phyloP scores from a whole-genome alignment of 75 land plant species.

The Selaginella tamariscina region DNA sequence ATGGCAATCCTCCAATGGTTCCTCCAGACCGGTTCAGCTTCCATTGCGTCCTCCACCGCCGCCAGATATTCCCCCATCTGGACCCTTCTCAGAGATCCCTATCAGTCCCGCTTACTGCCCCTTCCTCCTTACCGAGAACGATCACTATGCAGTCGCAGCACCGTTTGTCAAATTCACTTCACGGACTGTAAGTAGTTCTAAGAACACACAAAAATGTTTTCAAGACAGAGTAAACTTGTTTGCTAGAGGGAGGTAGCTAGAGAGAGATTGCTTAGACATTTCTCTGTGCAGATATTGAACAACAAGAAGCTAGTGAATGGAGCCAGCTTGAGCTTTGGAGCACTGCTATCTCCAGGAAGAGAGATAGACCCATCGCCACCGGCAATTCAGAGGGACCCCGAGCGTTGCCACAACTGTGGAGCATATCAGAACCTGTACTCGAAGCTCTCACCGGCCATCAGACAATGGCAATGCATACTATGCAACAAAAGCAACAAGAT shows the following conservation, averaged over 20 bases:
- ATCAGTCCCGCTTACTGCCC: constrained; percentile 35
- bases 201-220: background rate
- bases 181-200: constrained; percentile 47
- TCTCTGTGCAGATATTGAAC: constrained; percentile 42
- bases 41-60: constrained; percentile 41
- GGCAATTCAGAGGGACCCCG: constrained; percentile 52
- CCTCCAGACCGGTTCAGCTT: constrained; percentile 15
- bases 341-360: constrained; percentile 78
- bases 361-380: constrained; percentile 65
- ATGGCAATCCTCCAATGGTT: background rate
- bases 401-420: constrained; percentile 83
- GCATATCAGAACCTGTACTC: constrained; percentile 77
- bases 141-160: constrained; percentile 28
- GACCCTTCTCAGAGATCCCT: constrained; percentile 21
- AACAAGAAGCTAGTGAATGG: constrained; percentile 68
- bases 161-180: constrained; percentile 79
- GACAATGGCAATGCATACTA: constrained; percentile 84
- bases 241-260: no score
- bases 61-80: constrained; percentile 26
- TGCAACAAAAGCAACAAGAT: constrained; percentile 79
- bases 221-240: background rate
- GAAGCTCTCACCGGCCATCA: constrained; percentile 48
- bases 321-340: constrained; percentile 91
- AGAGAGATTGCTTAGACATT: no score
- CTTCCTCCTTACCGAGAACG: constrained; percentile 17